Evolutionary conservation across 345 rosid genomes (phyloP).

Genomic region (Eucalyptus marginata): DNA sequence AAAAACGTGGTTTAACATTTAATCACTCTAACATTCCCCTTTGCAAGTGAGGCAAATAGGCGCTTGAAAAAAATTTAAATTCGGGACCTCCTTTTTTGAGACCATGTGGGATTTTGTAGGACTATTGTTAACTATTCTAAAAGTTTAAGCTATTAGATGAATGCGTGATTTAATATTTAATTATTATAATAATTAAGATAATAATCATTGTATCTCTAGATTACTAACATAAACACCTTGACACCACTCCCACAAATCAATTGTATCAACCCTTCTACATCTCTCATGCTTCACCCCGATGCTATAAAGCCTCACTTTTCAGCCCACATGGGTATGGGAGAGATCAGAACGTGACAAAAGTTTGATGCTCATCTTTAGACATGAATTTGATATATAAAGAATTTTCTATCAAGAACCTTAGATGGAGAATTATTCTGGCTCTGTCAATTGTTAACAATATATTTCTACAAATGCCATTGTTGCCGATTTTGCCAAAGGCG

Average conservation of each 20-base stretch:
- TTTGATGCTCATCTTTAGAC: neutral
- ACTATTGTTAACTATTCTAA: no score
- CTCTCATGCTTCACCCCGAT: no score
- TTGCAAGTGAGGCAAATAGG: no score
- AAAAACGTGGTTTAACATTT: no score
- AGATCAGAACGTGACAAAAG: neutral
- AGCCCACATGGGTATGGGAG: neutral
- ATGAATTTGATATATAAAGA: neutral
- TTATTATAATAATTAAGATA: neutral
- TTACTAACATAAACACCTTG: neutral
- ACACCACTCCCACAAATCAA: neutral
- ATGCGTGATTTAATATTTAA: no score
- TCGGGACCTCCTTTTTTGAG: rapidly evolving
- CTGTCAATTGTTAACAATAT: neutral
- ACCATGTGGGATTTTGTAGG: no score
- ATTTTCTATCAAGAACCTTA: neutral
- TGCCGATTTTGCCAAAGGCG: neutral
- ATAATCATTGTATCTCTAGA: neutral
- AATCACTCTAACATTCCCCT: no score
- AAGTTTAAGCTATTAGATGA: no score
- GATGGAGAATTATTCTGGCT: neutral
- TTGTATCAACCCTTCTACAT: neutral
- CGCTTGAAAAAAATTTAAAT: rapidly evolving
- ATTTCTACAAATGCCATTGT: neutral
- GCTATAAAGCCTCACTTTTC: neutral